Base-by-base conservation (phyloP, 805 yeast species). In the Cyberlindnera lachancei region DNA sequence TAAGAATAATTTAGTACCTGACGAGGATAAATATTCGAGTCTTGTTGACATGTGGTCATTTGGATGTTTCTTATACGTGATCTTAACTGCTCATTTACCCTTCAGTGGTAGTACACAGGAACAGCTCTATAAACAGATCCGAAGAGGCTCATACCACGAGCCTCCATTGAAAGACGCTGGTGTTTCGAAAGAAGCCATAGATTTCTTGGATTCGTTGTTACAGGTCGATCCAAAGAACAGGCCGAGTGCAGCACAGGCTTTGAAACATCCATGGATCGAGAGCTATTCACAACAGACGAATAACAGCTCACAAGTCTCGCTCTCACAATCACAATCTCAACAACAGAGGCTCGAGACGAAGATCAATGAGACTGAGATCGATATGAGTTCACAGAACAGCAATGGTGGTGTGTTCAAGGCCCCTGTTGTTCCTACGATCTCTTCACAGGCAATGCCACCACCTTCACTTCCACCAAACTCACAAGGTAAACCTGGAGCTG, bases 11-110 rank as follows among this genome's bases (percentile, higher is more conserved):
- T 46, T 43, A 29, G 32, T 44, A 15, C 46, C 38, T 6, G 44
- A 42, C 38, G 46, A 50, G 38, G 58, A 46, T 37, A 58, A 56
- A 31, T 92, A 92, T 51, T 85, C 96, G 3, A 79, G 82, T 23
- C 68, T 84, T 36, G 97, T 92, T 12, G 99, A 92, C 55, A 85
- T 92, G 71, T 92, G 99, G 99, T 86, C 96, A 2, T 68, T 92
- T 35, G 99, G 98, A 0, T 92, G 99, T 56, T 61, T 92, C 18
- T 80, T 87, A 1, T 92, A 87, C 60, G 98, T 92, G 4, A 75
- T 90, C 16, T 57, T 92, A 33, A 90, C 98, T 0, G 90, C 92
- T 0, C 96, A 86, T 66, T 63, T 90, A 39, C 99, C 99, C 7
- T 92, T 92, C 55, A 86, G 90, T 53, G 96, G 96, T 1, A 70